Evolutionary conservation across 108 stramenopile genomes (phyloP).

Genomic region (Craspedostauros australis): DNA sequence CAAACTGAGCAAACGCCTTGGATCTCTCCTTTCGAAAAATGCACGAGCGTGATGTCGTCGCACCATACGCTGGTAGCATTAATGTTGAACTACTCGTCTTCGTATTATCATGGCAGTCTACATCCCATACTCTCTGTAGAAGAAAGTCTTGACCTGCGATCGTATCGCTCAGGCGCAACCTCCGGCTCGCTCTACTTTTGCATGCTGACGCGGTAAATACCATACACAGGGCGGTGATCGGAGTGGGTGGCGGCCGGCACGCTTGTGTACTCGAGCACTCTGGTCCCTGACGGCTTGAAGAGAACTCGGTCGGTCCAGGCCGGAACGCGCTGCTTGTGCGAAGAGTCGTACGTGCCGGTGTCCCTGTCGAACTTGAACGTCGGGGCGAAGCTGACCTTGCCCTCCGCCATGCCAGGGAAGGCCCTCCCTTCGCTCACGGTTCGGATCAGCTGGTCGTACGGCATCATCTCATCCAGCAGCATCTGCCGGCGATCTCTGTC

Average conservation of each 20-base stretch:
- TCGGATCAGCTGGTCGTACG: conserved; percentile 64
- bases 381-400: conserved; percentile 67
- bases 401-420: conserved; percentile 73
- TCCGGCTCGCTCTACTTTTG: too few species aligned
- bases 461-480: conserved; percentile 38
- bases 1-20: too few species aligned
- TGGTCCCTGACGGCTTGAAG: conserved; percentile 58
- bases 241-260: conserved; percentile 54
- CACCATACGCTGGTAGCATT: too few species aligned
- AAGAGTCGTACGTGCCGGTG: conserved; percentile 67
- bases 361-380: conserved; percentile 90
- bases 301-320: conserved; percentile 87
- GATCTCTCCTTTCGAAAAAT: too few species aligned
- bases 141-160: too few species aligned
- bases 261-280: conserved; percentile 60
- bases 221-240: conserved; percentile 84
- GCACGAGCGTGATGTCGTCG: too few species aligned
- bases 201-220: conserved; percentile 48
- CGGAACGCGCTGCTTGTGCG: conserved; percentile 82
- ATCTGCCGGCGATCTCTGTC: too few species aligned
- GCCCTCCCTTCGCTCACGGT: conserved; percentile 58
- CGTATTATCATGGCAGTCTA: too few species aligned
- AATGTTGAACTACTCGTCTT: too few species aligned
- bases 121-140: too few species aligned
- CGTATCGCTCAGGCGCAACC: too few species aligned